Evolutionary conservation across 345 rosid species (phyloP).

Genomic region (Eucalyptus globulus): DNA sequence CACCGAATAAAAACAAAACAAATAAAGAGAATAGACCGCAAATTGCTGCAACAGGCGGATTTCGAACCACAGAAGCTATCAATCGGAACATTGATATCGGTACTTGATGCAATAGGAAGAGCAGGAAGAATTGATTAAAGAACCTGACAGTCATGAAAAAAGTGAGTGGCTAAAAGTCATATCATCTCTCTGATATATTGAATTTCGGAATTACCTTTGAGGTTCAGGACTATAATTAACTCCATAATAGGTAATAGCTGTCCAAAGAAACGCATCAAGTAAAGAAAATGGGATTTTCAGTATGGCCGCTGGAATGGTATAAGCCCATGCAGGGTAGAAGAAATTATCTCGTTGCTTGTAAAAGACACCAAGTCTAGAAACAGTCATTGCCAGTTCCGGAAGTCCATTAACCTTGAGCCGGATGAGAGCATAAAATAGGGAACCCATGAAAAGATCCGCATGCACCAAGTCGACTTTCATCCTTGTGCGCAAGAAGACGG

Average conservation of each 20-base stretch:
- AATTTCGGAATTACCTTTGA: constrained; percentile 7
- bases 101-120: constrained; percentile 34
- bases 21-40: background rate
- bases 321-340: constrained; percentile 48
- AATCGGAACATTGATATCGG: constrained; percentile 33
- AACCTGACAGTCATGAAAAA: constrained; percentile 12
- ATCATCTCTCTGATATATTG: background rate
- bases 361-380: constrained; percentile 25
- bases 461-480: constrained; percentile 18
- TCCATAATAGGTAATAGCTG: constrained; percentile 38
- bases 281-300: constrained; percentile 38
- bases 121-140: constrained; percentile 19
- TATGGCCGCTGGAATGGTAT: constrained; percentile 19
- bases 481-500: constrained; percentile 17
- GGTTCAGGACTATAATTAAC: constrained; percentile 38
- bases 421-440: constrained; percentile 27
- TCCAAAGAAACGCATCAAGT: constrained; percentile 33
- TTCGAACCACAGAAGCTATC: constrained; percentile 17
- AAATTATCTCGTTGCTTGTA: constrained; percentile 32
- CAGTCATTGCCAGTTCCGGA: constrained; percentile 24
- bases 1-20: constrained; percentile 20
- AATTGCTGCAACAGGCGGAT: constrained; percentile 13
- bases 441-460: constrained; percentile 17
- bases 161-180: background rate
- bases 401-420: constrained; percentile 16